These are phyloP conservation scores for Clitocybe nebularis DNA, from an alignment of 1,284 basidiomycete species.

Conservation along the genomic window DNA sequence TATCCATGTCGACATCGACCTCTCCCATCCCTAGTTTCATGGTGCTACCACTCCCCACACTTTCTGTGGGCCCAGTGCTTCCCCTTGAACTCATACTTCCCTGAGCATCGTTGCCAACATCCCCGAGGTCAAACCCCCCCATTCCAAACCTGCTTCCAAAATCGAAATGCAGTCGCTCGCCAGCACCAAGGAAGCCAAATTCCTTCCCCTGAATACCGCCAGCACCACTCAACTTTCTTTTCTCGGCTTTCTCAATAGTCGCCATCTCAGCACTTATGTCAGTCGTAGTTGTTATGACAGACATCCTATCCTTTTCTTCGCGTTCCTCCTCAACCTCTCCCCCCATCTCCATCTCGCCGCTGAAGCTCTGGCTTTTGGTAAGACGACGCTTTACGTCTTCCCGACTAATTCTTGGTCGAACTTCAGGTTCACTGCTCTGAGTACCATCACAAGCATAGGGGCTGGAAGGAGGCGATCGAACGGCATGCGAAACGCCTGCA, in stretches of 20 bases:
- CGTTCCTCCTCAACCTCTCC: slow-evolving; percentile 19
- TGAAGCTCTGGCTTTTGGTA: slow-evolving; percentile 36
- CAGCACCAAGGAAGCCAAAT: slow-evolving; percentile 29
- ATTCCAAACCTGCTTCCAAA: slow-evolving; percentile 44
- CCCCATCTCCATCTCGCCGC: background rate
- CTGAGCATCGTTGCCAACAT: slow-evolving; percentile 13
- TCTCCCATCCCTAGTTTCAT: slow-evolving; percentile 31
- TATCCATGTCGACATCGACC: slow-evolving; percentile 60
- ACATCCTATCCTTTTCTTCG: slow-evolving; percentile 32
- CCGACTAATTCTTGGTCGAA: slow-evolving; percentile 42
- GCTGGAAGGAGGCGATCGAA: no score
- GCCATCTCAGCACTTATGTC: slow-evolving; percentile 45
- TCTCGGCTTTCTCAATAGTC: slow-evolving; percentile 41
- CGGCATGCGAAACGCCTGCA: no score
- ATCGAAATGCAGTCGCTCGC: slow-evolving; percentile 34
- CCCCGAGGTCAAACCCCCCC: slow-evolving; percentile 26
- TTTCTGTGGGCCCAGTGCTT: slow-evolving; percentile 13
- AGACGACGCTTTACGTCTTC: slow-evolving; percentile 52
- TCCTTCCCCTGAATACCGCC: slow-evolving; percentile 18
- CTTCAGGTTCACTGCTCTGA: slow-evolving; percentile 2
- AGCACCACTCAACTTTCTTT: slow-evolving; percentile 18
- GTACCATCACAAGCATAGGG: no score
- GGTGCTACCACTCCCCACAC: slow-evolving; percentile 22
- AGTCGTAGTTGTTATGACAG: slow-evolving; percentile 33
- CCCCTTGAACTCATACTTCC: slow-evolving; percentile 15